Base-by-base conservation (phyloP, 345 rosid species). In the Acer yangbiense region DNA sequence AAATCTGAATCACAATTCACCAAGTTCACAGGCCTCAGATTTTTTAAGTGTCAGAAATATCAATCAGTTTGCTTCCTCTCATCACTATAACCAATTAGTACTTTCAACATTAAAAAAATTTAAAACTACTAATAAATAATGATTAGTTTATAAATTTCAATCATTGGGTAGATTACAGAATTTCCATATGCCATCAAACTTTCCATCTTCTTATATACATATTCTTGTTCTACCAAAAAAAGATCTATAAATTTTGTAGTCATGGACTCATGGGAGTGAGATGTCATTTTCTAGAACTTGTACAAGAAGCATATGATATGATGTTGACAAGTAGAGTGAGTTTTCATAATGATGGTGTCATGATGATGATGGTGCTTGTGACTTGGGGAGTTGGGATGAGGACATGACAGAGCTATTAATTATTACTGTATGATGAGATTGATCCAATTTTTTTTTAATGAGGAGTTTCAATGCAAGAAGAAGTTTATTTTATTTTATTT, bases 361-460 rank as follows among this genome's bases (percentile, higher is more conserved):
- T 72, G 41, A 78, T 78, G 60, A 41, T 64, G 39, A 1, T 50
- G 66, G 6, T 20, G 1, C 6, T 43, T 6, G 46, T 0, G 39
- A 32, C 39, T 32, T 32, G 39, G 35, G 32, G 35, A 32, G 0
- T 64, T 50, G 70, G 25, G 14, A 73, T 71, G 16, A 61, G 2
- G 67, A 81, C 60, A 65, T 46, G 78, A 66, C 52, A 63, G 41
- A 43, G 10, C 32, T 44, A 60, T 0, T 52, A 46, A 48, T 39
- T 66, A 27, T 60, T 54, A 9, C 6, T 17, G 2, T 18, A 60
- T 63, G 20, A 44, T 7, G 18, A 44, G 63, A 58, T 20, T 65
- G 57, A 32, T n/a, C n/a, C n/a, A n/a, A n/a, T n/a, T n/a, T n/a
- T n/a, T n/a, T n/a, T n/a, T n/a, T n/a, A n/a, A n/a, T n/a, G n/a